A percentile compares a stretch with the other conserved stretches of the same genome.
phyloP scores from a whole-genome alignment of 1,139 yeast genomes.

The Sugiyamaella japonica region DNA sequence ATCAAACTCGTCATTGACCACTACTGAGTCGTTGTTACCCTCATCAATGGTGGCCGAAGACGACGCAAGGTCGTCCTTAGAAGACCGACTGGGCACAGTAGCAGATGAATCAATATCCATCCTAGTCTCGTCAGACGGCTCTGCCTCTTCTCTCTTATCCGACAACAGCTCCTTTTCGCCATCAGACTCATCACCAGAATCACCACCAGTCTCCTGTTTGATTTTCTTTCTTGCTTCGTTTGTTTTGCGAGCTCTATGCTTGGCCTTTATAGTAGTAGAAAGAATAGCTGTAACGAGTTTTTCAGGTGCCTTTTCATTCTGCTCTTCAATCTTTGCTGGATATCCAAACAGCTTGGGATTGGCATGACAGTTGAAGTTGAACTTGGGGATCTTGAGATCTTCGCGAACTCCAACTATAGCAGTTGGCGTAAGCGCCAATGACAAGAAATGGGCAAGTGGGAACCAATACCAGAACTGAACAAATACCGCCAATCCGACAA shows the following conservation, averaged over 20 bases:
- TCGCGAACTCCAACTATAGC: constrained; percentile 83
- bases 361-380: constrained; percentile 77
- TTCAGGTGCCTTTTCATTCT: constrained; percentile 80
- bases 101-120: constrained; percentile 32
- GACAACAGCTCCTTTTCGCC: constrained; percentile 35
- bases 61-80: constrained; percentile 31
- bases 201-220: constrained; percentile 43
- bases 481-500: constrained; percentile 88
- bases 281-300: constrained; percentile 90
- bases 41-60: constrained; percentile 21
- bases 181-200: constrained; percentile 26
- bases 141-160: constrained; percentile 23
- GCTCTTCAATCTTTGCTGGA: constrained; percentile 84
- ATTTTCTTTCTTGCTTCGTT: constrained; percentile 51
- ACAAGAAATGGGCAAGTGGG: constrained; percentile 91
- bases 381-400: constrained; percentile 84
- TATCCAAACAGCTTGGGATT: constrained; percentile 80
- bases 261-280: constrained; percentile 90
- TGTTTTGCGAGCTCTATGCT: constrained; percentile 82
- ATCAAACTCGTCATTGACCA: constrained; percentile 26
- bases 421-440: constrained; percentile 91
- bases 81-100: constrained; percentile 21
- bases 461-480: constrained; percentile 99
- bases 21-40: constrained; percentile 16
- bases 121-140: constrained; percentile 25